phyloP scores from a whole-genome alignment of 2,329 filamentous ascomycete genomes.

The Trichoderma sp. region DNA sequence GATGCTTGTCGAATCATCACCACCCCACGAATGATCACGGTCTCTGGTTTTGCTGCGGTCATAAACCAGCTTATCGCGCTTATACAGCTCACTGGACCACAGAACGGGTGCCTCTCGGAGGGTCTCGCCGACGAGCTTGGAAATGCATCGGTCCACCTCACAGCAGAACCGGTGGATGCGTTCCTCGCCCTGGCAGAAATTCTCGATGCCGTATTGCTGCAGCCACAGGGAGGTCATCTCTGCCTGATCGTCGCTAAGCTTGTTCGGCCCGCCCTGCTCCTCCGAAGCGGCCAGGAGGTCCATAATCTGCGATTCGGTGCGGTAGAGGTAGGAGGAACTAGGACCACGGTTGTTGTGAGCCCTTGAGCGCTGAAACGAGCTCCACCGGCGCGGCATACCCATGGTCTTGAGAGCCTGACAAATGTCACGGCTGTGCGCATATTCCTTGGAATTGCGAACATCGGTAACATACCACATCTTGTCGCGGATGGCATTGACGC shows the following conservation, averaged over 20 bases:
- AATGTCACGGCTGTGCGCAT: conserved; percentile 84
- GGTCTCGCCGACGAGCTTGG: conserved; percentile 81
- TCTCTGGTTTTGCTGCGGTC: conserved; percentile 53
- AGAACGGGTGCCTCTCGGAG: conserved; percentile 84
- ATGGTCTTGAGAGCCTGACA: conserved; percentile 89
- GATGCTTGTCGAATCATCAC: conserved; percentile 57
- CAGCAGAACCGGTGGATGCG: conserved; percentile 91
- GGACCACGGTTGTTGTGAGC: conserved; percentile 53
- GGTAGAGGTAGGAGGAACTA: conserved; percentile 69
- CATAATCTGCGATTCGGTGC: conserved; percentile 82
- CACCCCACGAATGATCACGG: conserved; percentile 50
- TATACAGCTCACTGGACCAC: conserved; percentile 90
- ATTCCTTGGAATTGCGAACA: conserved; percentile 85
- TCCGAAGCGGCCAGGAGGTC: conserved; percentile 82
- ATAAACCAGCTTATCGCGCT: conserved; percentile 70
- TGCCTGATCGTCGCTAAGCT: conserved; percentile 93
- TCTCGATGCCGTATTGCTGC: conserved; percentile 78
- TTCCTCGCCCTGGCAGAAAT: conserved; percentile 94
- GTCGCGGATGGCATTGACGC: conserved; percentile 76
- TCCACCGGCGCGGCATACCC: conserved; percentile 67
- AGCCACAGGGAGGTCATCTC: conserved; percentile 85
- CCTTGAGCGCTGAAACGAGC: conserved; percentile 54
- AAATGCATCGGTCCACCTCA: conserved; percentile 85
- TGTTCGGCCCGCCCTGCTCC: conserved; percentile 88
- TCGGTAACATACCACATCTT: conserved; percentile 99